phyloP scores from a whole-genome alignment of 2,329 filamentous ascomycete genomes.

The Calonectria pseudoreteaudii region DNA sequence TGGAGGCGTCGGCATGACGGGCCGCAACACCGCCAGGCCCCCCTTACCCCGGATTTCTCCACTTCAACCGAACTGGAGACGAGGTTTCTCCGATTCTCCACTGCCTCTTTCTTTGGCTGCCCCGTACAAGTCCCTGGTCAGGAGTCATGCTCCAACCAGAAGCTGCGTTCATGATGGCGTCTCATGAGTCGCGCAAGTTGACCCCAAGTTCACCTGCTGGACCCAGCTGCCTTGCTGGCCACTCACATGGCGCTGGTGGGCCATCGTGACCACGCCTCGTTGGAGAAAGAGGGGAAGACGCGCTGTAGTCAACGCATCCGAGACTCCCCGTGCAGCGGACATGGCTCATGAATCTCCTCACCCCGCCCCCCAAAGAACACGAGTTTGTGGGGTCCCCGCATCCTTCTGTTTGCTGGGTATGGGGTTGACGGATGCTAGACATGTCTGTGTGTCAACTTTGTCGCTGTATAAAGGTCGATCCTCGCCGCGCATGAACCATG shows the following conservation, averaged over 20 bases:
- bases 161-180: background rate
- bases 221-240: background rate
- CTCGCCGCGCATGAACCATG: background rate
- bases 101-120: background rate
- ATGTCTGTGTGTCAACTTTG: background rate
- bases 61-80: background rate
- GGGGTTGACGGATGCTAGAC: background rate
- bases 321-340: background rate
- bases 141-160: background rate
- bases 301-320: background rate
- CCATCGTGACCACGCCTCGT: background rate
- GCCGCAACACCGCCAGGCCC: background rate
- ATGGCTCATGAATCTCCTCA: background rate
- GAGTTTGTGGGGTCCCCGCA: slow-evolving; percentile 6
- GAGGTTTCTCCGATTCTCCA: background rate
- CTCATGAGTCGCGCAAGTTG: background rate
- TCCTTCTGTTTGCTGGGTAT: background rate
- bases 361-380: background rate
- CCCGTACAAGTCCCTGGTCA: background rate
- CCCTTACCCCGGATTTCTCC: background rate
- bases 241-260: background rate
- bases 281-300: background rate
- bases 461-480: background rate
- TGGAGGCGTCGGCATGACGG: background rate
- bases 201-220: too few species aligned